Evolutionary conservation across 2,329 filamentous ascomycete species (phyloP), one percentile per base, ranked within the genome.

Genomic region (Teratosphaeria zuluensis): DNA sequence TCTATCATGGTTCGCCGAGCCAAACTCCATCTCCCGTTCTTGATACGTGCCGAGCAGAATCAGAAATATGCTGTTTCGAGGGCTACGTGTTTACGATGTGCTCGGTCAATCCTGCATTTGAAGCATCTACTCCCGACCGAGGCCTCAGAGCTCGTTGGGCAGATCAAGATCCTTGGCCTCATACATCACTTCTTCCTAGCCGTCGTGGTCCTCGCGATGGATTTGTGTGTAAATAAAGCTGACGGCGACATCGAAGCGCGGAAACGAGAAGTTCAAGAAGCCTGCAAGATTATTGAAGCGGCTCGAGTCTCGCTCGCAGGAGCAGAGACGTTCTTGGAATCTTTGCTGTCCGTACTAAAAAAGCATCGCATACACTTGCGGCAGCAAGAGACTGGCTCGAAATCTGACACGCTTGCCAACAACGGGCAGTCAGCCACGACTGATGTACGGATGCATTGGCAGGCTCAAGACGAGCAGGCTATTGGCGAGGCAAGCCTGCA

Each of bases 21-120:
- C 59, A 66, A 67, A 38, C 59, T 70, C 6, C 68, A 69, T 56
- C 60, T 69, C 24, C 66, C 68, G 0, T 70, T 63, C 52, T 63
- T 70, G 1, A 56, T 68, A n/a, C 64, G 67, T 11, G 62, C 59
- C 4, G 60, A 61, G 32, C 35, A 54, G 16, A 56, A 65, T 32
- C 56, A 59, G 2, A 46, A 52, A 8, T 69, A 64, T 56, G 55
- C 55, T 2, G 59, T 58, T 51, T 68, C 66, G 7, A 62, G 66
- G 2, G 42, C 42, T 2, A 59, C 57, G 11, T 66, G 66, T 32
- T 42, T 70, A 14, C 59, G 64, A 14, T 59, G 66, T 31, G 67
- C 65, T 3, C 61, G 67, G 2, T 56, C 64, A 9, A 58, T 64
- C 21, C 56, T 65, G 9, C 38, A 51, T n/a, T 51, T 60, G 24